phyloP scores from a whole-genome alignment of 1,284 basidiomycete genomes.

The Ganoderma meredithae region DNA sequence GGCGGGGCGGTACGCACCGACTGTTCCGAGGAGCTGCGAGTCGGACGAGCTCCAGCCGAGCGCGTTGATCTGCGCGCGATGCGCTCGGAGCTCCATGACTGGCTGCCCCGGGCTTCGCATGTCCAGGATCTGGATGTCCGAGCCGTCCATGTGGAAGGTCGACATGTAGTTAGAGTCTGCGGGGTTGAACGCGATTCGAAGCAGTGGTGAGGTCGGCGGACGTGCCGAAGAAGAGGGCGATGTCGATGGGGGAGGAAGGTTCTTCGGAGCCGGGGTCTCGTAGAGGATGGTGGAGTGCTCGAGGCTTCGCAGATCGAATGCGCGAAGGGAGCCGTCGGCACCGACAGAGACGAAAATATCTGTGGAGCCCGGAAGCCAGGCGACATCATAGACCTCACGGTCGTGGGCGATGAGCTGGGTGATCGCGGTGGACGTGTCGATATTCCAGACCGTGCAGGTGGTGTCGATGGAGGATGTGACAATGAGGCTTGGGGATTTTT shows the following conservation, averaged over 20 bases:
- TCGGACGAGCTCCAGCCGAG: slow-evolving; percentile 89
- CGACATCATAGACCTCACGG: slow-evolving; percentile 96
- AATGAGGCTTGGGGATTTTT: slow-evolving; percentile 85
- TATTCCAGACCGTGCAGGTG: slow-evolving; percentile 97
- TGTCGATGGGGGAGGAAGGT: slow-evolving; percentile 58
- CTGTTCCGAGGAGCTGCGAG: slow-evolving; percentile 83
- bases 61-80: slow-evolving; percentile 80
- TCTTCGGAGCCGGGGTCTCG: slow-evolving; percentile 87
- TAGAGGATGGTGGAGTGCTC: slow-evolving; percentile 99
- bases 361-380: slow-evolving; percentile 97
- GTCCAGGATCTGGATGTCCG: slow-evolving; percentile 89
- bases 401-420: slow-evolving; percentile 99
- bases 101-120: slow-evolving; percentile 95
- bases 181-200: slow-evolving; percentile 89
- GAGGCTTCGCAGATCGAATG: slow-evolving; percentile 94
- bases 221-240: slow-evolving; percentile 66
- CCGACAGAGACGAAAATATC: slow-evolving; percentile 99
- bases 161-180: slow-evolving; percentile 90
- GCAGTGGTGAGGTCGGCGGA: slow-evolving; percentile 80
- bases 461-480: slow-evolving; percentile 98
- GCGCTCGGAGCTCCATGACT: slow-evolving; percentile 88
- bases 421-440: slow-evolving; percentile 93
- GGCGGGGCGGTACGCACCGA: slow-evolving; percentile 59
- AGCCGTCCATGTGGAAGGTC: slow-evolving; percentile 92
- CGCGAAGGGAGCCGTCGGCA: slow-evolving; percentile 95